Evolutionary conservation across 768 basidiomycete genomes (phyloP), one percentile per base, ranked within the genome.

Genomic region (Pilatotrama ljubarskyi): DNA sequence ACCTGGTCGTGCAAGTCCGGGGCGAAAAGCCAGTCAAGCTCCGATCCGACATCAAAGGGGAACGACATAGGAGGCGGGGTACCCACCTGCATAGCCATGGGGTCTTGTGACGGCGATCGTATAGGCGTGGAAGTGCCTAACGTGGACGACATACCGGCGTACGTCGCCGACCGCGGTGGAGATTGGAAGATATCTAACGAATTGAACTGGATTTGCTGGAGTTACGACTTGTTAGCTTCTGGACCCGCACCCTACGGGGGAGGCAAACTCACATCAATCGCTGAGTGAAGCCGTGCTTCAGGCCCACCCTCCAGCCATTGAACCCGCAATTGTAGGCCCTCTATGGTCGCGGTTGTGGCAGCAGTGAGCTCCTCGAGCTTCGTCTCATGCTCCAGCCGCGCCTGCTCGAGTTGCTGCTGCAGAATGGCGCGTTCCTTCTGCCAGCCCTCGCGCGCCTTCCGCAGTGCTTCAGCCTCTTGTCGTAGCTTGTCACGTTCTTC

Each of bases 1-100:
- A 50, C 22, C 59, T 61, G 52, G 13, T 11, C 11, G 15, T 41
- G 47, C 52, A 20, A 17, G 15, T 42, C 8, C 20, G 48, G 24
- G 8, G 17, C 48, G 20, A 49, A 29, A n/a, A 43, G 8, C 9
- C 38, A 38, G 24, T 49, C 29, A 49, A 61, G 18, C 2, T 53
- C 40, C 11, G 17, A 7, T 2, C 25, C 29, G 6, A 26, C 18
- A 22, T 61, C 59, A 32, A 55, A 38, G 6, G 41, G 53, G 1
- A 61, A 11, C 1, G 38, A 36, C 1, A 32, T 15, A 15, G 36
- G n/a, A 8, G 41, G 49, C 11, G 52, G 53, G 5, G 53, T 42
- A 55, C 59, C 17, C 48, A 61, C 59, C 59, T 61, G 52, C 59
- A 55, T 61, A 1, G 47, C 26, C 8, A 44, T 22, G 8, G 32